Evolutionary conservation across 176 grass and related monocot genomes (phyloP), one percentile per base, ranked within the genome.

Genomic region (Carex parvula): DNA sequence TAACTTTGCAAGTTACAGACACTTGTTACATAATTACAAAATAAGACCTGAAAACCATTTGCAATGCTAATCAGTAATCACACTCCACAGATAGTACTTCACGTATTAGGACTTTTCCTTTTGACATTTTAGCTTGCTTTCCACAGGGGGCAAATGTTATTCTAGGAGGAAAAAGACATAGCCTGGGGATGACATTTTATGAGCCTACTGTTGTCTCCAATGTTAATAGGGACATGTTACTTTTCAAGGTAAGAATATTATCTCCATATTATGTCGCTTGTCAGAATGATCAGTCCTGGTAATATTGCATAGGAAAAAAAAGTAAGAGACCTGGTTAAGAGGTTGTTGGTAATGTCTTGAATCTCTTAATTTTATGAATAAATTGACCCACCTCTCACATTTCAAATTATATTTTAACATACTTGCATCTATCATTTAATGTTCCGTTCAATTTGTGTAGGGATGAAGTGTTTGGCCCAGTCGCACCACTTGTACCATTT

Each of bases 381-480:
- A 37, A 60, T 88, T 84, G 58, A 55, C 8, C 21, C 74, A 81
- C 22, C 3, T 74, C 80, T 85, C 22, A 44, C 57, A 74, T 58
- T 33, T 64, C 21, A 65, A 12, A 84, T 74, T 35, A 9, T 57
- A 41, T 72, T 60, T 59, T 20, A 78, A 79, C n/a, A 77, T 22
- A 84, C 18, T 73, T 67, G 12, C 9, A 80, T 3, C 42, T 66
- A 57, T 33, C 14, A 32, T 82, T 66, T 64, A 55, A 85, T 77
- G 42, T 74, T 48, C 6, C 18, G n/a, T 44, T 44, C 79, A 21
- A 80, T 84, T 88, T 91, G 64, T 66, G 83, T 54, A 99, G 93
- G 70, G 93, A 99, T 88, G 96, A 99, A 89, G 93, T 94, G 32
- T 99, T 99, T 73, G 96, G 96, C 58, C 96, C 93, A 84, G 96